Conservation (phyloP, 2,329 filamentous ascomycete genomes). For the Remersonia thermophila region DNA sequence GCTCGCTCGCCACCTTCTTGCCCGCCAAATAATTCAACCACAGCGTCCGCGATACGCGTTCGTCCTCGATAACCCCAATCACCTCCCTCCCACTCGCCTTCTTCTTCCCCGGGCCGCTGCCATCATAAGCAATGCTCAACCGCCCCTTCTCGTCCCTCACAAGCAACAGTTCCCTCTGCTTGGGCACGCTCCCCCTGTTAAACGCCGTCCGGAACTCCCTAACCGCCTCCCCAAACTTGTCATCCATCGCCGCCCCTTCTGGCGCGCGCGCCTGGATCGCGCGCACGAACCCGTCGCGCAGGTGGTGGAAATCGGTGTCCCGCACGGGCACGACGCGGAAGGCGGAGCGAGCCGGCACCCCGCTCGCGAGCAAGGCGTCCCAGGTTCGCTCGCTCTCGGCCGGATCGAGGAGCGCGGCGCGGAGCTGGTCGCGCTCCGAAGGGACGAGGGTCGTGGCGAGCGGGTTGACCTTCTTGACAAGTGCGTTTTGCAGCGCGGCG, state of each 20-base stretch:
- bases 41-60: slow-evolving; percentile 65
- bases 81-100: slow-evolving; percentile 31
- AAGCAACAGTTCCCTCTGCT: slow-evolving; percentile 66
- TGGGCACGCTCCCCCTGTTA: slow-evolving; percentile 66
- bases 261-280: slow-evolving; percentile 65
- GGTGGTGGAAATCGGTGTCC: slow-evolving; percentile 86
- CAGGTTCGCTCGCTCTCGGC: slow-evolving; percentile 59
- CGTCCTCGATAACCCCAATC: slow-evolving; percentile 64
- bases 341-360: slow-evolving; percentile 56
- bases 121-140: slow-evolving; percentile 56
- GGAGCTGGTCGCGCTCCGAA: slow-evolving; percentile 65
- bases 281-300: slow-evolving; percentile 83
- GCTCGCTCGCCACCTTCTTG: slow-evolving; percentile 74
- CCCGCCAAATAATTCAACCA: slow-evolving; percentile 89
- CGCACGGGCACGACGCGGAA: slow-evolving; percentile 82
- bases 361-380: slow-evolving; percentile 54
- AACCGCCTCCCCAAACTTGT: slow-evolving; percentile 63
- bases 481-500: slow-evolving; percentile 60
- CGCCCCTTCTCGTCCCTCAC: slow-evolving; percentile 52
- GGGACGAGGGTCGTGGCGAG: slow-evolving; percentile 73
- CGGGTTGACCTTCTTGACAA: slow-evolving; percentile 65
- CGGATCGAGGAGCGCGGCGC: slow-evolving; percentile 56
- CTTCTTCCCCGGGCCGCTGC: slow-evolving; percentile 27
- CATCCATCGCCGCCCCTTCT: slow-evolving; percentile 42
- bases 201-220: slow-evolving; percentile 73